Conservation (phyloP, 176 grass and related monocot genomes). For the Cocos nucifera region DNA sequence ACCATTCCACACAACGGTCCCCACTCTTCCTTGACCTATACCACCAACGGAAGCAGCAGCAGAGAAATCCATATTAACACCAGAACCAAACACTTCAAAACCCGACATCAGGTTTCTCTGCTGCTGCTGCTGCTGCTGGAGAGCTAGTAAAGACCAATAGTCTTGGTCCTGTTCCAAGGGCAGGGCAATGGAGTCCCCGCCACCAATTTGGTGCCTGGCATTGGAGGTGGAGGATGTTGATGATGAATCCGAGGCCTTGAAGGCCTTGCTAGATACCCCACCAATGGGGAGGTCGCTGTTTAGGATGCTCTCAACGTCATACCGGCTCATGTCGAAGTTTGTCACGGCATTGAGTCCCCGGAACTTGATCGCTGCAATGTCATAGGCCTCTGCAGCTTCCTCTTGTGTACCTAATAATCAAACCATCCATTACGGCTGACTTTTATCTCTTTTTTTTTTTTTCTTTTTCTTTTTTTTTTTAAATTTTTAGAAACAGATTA, state of each 20-base stretch:
- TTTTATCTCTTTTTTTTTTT: too few relatives aligned
- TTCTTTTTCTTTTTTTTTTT: too few relatives aligned
- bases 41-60: conserved; percentile 34
- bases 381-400: conserved; percentile 86
- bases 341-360: conserved; percentile 80
- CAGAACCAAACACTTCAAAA: conserved; percentile 51
- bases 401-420: conserved; percentile 56
- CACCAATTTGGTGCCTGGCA: conserved; percentile 1
- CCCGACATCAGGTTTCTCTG: conserved; percentile 28
- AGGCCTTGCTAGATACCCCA: conserved; percentile 4
- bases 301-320: conserved; percentile 85
- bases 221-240: background rate
- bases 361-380: conserved; percentile 94
- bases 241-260: conserved; percentile 26
- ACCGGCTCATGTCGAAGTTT: conserved; percentile 97
- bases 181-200: background rate
- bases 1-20: conserved; percentile 27
- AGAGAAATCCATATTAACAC: conserved; percentile 78
- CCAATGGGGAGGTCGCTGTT: conserved; percentile 79
- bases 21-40: conserved; percentile 17
- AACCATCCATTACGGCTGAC: background rate
- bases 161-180: conserved; percentile 43
- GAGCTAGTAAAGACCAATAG: conserved; percentile 60
- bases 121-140: conserved; percentile 61
- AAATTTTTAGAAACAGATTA: too few relatives aligned